A percentile compares a stretch with the other conserved stretches of the same genome.
Conservation (phyloP, 768 basidiomycete species). For the Podaxis carcinomalis region DNA sequence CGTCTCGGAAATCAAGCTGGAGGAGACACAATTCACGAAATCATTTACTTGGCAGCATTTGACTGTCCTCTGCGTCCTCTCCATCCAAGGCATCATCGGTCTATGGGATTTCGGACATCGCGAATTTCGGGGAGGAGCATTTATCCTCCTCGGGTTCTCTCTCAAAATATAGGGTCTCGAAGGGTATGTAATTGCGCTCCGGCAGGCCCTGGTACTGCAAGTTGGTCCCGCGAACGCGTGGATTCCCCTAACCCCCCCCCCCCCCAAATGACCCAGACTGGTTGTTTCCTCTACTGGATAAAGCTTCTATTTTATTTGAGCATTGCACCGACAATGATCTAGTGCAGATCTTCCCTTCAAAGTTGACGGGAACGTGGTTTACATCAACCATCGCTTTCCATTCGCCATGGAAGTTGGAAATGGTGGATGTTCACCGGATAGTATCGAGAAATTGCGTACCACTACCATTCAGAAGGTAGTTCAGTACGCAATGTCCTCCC, state of each 20-base stretch:
- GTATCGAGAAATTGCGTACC: too few relatives aligned
- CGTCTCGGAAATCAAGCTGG: background rate
- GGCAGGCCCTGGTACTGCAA: too few relatives aligned
- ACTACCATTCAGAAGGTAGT: too few relatives aligned
- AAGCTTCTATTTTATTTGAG: too few relatives aligned
- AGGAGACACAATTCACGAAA: slow-evolving; percentile 1
- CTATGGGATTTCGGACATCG: background rate
- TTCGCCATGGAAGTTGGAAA: slow-evolving; percentile 12
- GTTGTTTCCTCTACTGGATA: too few relatives aligned
- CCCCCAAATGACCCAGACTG: too few relatives aligned
- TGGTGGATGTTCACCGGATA: slow-evolving; percentile 6
- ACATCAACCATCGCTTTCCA: slow-evolving; percentile 21
- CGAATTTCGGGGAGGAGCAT: background rate
- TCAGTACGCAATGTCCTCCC: too few relatives aligned
- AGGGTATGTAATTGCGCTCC: too few relatives aligned
- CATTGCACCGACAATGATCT: too few relatives aligned
- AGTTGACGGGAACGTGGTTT: slow-evolving; percentile 15
- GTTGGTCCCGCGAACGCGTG: too few relatives aligned
- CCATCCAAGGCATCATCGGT: background rate
- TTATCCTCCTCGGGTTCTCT: background rate
- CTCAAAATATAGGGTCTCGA: background rate
- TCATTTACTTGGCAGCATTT: slow-evolving; percentile 6
- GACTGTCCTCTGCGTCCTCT: background rate
- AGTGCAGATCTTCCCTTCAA: too few relatives aligned
- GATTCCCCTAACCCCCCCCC: too few relatives aligned